Conservation (phyloP, 2,329 filamentous ascomycete genomes). For the Colletotrichum musicola region DNA sequence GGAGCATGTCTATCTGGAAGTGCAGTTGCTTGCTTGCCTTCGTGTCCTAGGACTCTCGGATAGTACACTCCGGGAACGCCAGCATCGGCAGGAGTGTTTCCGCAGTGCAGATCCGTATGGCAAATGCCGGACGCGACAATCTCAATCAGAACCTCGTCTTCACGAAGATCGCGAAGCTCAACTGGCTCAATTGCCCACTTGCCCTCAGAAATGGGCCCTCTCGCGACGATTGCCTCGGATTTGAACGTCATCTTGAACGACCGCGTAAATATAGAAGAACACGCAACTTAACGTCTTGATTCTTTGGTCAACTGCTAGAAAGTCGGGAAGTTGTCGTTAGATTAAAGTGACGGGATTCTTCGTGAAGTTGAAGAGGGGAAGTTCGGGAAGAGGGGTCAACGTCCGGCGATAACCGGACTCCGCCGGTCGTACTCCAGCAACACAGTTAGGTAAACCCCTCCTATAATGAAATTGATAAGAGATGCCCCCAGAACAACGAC, state of each 20-base stretch:
- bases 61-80: conserved; percentile 36
- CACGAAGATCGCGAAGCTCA: conserved; percentile 42
- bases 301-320: too few species aligned
- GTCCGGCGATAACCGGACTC: conserved; percentile 10
- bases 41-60: conserved; percentile 62
- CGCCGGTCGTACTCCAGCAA: neutral
- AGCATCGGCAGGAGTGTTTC: conserved; percentile 44
- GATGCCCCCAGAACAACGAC: neutral
- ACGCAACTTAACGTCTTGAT: too few species aligned
- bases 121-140: conserved; percentile 67
- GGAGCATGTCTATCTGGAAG: neutral
- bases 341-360: too few species aligned
- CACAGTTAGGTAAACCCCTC: conserved; percentile 8
- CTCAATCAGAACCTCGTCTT: conserved; percentile 64
- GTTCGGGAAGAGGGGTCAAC: conserved; percentile 1
- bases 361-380: conserved; percentile 2
- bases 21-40: conserved; percentile 55
- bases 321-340: neutral
- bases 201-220: conserved; percentile 47
- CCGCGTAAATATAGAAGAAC: neutral
- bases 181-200: conserved; percentile 50
- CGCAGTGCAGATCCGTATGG: conserved; percentile 65
- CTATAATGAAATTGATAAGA: conserved; percentile 23
- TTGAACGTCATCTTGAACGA: conserved; percentile 41
- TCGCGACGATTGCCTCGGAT: conserved; percentile 47